Evolutionary conservation across 2,329 filamentous ascomycete species (phyloP), one percentile per base, ranked within the genome.

Genomic region (Hansfordia pulvinata): DNA sequence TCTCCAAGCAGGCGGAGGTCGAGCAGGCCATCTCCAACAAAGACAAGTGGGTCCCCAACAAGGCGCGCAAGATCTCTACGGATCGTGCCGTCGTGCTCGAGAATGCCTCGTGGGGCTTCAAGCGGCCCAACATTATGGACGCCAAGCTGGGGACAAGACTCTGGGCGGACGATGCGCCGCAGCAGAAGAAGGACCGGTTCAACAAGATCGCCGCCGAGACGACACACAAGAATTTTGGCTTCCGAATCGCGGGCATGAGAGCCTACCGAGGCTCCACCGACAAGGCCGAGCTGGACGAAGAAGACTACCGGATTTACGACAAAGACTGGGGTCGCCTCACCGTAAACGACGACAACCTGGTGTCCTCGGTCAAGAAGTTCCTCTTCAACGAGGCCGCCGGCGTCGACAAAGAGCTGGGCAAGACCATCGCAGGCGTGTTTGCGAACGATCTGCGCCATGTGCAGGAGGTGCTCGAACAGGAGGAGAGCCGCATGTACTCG

Each of bases 141-240:
- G 70, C 93, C 37, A 98, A 98, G 57, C 70, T 98, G 12, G 90
- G 90, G 22, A 67, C 75, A 26, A 69, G 82, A 17, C 58, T 98
- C 5, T 96, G 85, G 78, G 88, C 82, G 10, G 82, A 93, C 32
- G 62, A 75, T 35, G 72, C 72, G 14, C 62, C 67, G 0, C 38
- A 49, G 15, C 59, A 71, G 41, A 77, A 77, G 54, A 65, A 66
- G 40, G 44, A 52, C 19, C 62, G 70, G 17, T 75, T 77, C 41
- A 62, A 73, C 37, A 60, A 69, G 44, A 69, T 77, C 31, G 58
- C 60, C 17, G 47, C 52, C 16, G 56, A 63, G 41, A 76, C 72
- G 4, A 77, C 72, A 8, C 72, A 76, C 36, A 60, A 58, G 18
- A 60, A 60, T 14, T 56, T 69, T 18, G 71, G 71, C 5, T 77